phyloP scores from a whole-genome alignment of 2,329 filamentous ascomycete species.

The Phialemoniopsis sp. region DNA sequence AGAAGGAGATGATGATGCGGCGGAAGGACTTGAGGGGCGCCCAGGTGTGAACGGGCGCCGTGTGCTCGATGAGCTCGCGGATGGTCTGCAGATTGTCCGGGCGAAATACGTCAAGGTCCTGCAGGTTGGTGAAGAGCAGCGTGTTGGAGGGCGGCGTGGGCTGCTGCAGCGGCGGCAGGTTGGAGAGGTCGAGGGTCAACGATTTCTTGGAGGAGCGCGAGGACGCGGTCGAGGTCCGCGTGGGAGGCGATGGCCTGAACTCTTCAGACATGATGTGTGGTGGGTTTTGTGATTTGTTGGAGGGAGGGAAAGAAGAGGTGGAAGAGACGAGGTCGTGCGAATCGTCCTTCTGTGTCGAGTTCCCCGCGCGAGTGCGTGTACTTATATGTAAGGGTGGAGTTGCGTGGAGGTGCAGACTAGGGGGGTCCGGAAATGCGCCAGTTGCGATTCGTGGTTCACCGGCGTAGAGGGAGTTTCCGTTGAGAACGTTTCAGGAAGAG shows the following conservation, averaged over 20 bases:
- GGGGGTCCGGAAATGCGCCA: no score
- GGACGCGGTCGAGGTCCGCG: constrained; percentile 39
- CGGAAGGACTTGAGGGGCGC: constrained; percentile 78
- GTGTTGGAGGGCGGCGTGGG: constrained; percentile 80
- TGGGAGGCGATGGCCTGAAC: constrained; percentile 19
- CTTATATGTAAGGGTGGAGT: no score
- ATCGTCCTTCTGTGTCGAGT: not conserved
- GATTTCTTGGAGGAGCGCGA: constrained; percentile 30
- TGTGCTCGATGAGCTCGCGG: constrained; percentile 63
- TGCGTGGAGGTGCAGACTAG: no score
- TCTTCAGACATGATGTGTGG: constrained; percentile 11
- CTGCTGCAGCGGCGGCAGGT: constrained; percentile 62
- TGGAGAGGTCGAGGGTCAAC: constrained; percentile 70
- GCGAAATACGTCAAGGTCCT: constrained; percentile 69
- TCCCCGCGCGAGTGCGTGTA: not conserved
- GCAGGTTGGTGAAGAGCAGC: constrained; percentile 77
- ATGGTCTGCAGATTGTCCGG: constrained; percentile 71
- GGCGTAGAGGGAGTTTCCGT: no score
- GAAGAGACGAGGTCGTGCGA: no score
- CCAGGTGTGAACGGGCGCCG: constrained; percentile 73
- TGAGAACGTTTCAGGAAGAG: no score
- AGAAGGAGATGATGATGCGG: constrained; percentile 78
- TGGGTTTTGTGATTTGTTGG: constrained; percentile 1
- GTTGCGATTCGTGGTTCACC: no score
- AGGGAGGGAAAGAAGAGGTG: constrained; percentile 1